Conservation (phyloP, 495 filamentous ascomycete species). For the Cenococcum geophilum region DNA sequence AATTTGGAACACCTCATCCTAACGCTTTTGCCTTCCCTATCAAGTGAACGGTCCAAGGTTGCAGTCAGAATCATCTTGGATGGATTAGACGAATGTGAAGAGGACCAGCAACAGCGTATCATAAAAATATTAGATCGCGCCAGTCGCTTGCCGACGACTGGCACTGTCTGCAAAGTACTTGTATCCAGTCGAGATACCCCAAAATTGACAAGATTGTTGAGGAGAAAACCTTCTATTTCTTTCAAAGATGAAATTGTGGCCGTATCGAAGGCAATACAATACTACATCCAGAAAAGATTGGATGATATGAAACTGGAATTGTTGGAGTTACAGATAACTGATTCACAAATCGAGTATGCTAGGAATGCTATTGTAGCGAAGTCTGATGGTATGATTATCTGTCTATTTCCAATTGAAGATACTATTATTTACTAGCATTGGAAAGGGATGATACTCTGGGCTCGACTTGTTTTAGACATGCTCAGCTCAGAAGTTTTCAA, state of each 20-base stretch:
- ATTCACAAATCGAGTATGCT: background rate
- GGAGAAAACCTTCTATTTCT: background rate
- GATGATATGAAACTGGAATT: background rate
- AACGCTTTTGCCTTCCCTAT: background rate
- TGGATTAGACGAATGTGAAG: constrained; percentile 12
- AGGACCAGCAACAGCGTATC: background rate
- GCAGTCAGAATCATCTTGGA: constrained; percentile 7
- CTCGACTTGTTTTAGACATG: background rate
- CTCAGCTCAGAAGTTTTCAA: background rate
- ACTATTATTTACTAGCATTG: background rate
- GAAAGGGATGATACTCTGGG: constrained; percentile 9
- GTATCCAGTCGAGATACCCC: constrained; percentile 1
- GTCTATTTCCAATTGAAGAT: background rate
- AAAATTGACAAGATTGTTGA: background rate
- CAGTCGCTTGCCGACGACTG: too few relatives aligned
- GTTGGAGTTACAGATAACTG: background rate
- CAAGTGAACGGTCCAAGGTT: background rate
- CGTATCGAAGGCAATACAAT: background rate
- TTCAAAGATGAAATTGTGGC: background rate
- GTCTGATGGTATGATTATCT: background rate
- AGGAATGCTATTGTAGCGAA: background rate
- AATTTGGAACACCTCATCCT: background rate
- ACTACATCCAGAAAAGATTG: background rate
- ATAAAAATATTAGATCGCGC: background rate
- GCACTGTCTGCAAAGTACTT: background rate